Base-by-base conservation (phyloP, 2,329 filamentous ascomycete genomes). In the Canariomyces notabilis region DNA sequence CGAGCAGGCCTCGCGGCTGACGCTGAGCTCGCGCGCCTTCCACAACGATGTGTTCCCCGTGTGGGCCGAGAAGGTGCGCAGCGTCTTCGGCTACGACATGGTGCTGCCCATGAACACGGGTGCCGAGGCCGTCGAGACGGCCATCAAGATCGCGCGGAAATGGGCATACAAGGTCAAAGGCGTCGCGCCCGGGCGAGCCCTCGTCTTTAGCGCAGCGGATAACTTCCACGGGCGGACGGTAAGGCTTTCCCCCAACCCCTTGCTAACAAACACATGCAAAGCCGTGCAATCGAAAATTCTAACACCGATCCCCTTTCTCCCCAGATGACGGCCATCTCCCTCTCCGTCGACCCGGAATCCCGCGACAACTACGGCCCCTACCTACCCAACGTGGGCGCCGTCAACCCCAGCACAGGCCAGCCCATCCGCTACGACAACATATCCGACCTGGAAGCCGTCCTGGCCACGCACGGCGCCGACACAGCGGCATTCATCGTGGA, bases 151-250 rank as follows among this genome's bases (percentile, higher is more conserved):
- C 69, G 91, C 91, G 49, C 79, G 91, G 56, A 97, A 97, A 71
- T 97, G 91, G 91, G 90, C 89, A 5, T 96, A 96, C 77, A 96
- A 95, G 72, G 82, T 87, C 64, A 96, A 97, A 77, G 83, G 84
- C 18, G 91, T 97, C 52, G 83, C 88, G 5, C 75, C 87, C 65
- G 83, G 85, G 63, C 81, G 93, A 74, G 91, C 91, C 7, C 67
- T 93, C 54, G 79, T 97, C 31, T 86, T 97, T 64, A 84, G 83
- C 57, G 90, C 85, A 31, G 73, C 83, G 43, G 88, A 95, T 70
- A 97, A 96, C 75, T 98, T 97, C 72, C 91, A 98, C 70, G 91
- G 91, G 57, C 80, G 91, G 60, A 97, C 93, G 46, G 88, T 93
- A 76, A 68, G 84, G 5, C 29, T 2, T 23, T 19, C 16, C 12